Base-by-base conservation (phyloP, 345 rosid genomes). In the Populus nigra region DNA sequence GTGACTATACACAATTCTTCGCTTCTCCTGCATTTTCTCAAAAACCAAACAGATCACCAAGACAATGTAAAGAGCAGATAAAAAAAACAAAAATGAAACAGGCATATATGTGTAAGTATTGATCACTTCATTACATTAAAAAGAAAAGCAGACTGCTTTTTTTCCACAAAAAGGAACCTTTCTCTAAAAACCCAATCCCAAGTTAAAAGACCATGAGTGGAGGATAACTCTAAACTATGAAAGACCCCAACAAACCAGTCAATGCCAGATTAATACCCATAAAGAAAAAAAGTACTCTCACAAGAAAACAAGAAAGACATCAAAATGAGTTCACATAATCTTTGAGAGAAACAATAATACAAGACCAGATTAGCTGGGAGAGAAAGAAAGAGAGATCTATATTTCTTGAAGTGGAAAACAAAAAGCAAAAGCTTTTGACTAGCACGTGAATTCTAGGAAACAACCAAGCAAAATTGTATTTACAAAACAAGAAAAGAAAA, bases 1-100 rank as follows among this genome's bases (percentile, higher is more conserved):
- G 45, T 31, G 57, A 36, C 35, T n/a, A 5, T 8, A 35, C 20
- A 35, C 12, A 16, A 16, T 65, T 9, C 3, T 31, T 18, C 18
- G 65, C 33, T 73, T 70, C 76, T 36, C 73, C 45, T 69, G 4
- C 71, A 57, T 75, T 84, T 83, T 78, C 79, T 75, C 75, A 71
- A 53, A 55, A 80, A 49, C 70, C 79, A 80, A 71, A 69, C 69
- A 76, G 27, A 18, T 5, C 68, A 17, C 39, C 47, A 36, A 10
- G 68, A 68, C 31, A 45, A 68, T 15, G 39, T 0, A 55, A 11
- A 50, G 7, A 68, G 36, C 73, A 68, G 25, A 35, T 17, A 67
- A 13, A 23, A 23, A 2, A 5, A 4, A 76, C 4, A 53, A 38
- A 9, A 53, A 10, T 20, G 22, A 29, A 16, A 10, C 31, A 69